Conservation (phyloP, 192 early-diverging fungal genomes). For the Gonapodya sp. region DNA sequence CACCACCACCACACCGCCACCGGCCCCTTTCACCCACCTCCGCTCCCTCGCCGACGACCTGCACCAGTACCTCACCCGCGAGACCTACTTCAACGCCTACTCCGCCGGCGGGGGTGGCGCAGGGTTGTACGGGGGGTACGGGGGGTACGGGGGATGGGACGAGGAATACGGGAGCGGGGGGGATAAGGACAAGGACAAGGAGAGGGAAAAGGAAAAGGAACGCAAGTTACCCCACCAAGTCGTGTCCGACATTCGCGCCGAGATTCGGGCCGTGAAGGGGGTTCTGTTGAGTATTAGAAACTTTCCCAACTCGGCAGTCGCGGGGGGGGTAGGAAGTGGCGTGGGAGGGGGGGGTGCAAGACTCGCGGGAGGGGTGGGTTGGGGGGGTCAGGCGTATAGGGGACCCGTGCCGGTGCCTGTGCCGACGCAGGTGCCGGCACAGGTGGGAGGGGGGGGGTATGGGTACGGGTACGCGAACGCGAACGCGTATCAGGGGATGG, state of each 20-base stretch:
- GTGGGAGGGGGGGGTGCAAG: no score
- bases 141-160: neutral
- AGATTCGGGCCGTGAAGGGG: neutral
- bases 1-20: neutral
- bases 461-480: neutral
- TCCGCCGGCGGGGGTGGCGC: neutral
- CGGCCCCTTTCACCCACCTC: neutral
- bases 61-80: neutral
- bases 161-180: neutral
- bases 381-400: no score
- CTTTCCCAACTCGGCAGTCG: slow-evolving; percentile 2
- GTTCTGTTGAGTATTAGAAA: neutral
- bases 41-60: neutral
- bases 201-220: neutral
- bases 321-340: no score
- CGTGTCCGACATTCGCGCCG: neutral
- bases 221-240: neutral
- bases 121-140: neutral
- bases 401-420: neutral
- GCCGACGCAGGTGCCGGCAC: no score
- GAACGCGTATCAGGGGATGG: no score
- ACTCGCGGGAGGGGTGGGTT: no score
- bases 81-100: neutral
- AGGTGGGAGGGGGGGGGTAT: no score
- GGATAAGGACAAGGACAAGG: neutral